Evolutionary conservation across 2,329 filamentous ascomycete species (phyloP).

Genomic region (Didymella lethalis): DNA sequence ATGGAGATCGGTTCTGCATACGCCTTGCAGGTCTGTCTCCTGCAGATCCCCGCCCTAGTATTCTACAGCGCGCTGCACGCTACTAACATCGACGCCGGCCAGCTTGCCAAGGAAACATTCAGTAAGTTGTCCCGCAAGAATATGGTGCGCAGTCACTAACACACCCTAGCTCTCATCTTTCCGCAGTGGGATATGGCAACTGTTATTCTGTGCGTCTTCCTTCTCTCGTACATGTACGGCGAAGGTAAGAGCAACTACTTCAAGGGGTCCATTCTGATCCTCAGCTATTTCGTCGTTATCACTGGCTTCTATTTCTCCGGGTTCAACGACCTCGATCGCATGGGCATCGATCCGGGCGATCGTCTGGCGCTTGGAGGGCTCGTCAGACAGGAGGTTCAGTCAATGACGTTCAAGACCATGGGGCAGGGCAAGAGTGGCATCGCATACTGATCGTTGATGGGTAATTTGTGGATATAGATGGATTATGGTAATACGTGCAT

Average conservation of each 20-base stretch:
- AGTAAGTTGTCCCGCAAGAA: slow-evolving; percentile 51
- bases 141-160: slow-evolving; percentile 20
- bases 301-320: slow-evolving; percentile 89
- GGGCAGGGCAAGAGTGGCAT: slow-evolving; percentile 35
- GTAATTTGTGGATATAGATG: neutral
- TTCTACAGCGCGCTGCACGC: slow-evolving; percentile 84
- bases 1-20: slow-evolving; percentile 99
- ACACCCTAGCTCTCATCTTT: slow-evolving; percentile 76
- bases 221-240: slow-evolving; percentile 96
- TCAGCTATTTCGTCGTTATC: slow-evolving; percentile 92
- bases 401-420: slow-evolving; percentile 47
- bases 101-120: slow-evolving; percentile 72
- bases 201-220: slow-evolving; percentile 92
- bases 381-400: slow-evolving; percentile 41
- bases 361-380: slow-evolving; percentile 47
- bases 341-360: slow-evolving; percentile 47
- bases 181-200: slow-evolving; percentile 99
- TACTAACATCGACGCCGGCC: slow-evolving; percentile 60
- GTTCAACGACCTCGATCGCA: slow-evolving; percentile 62
- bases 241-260: slow-evolving; percentile 99
- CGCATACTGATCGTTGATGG: slow-evolving; percentile 29
- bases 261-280: slow-evolving; percentile 93
- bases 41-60: slow-evolving; percentile 93
- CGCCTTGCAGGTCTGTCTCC: slow-evolving; percentile 90
- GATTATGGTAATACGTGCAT: neutral